A percentile compares a stretch with the other conserved stretches of the same genome.
Evolutionary conservation across 768 basidiomycete species (phyloP).

Genomic region (Artomyces pyxidatus): DNA sequence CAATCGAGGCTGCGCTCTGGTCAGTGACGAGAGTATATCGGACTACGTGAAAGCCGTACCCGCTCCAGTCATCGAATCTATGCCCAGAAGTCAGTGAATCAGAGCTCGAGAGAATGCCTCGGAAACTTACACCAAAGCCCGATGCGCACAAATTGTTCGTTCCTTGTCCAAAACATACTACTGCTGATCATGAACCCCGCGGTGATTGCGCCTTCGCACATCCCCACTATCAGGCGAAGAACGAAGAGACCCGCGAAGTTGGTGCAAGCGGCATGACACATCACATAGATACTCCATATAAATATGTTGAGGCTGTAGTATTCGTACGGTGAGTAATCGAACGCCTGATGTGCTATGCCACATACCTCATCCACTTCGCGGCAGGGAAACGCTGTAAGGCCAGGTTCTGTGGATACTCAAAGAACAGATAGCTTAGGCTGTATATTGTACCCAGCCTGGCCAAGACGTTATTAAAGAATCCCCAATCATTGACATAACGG

Average conservation of each 20-base stretch:
- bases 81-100: neutral
- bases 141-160: constrained; percentile 58
- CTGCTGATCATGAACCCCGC: constrained; percentile 72
- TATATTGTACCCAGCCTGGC: constrained; percentile 74
- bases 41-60: too few relatives aligned
- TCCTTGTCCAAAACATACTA: constrained; percentile 71
- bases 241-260: constrained; percentile 59
- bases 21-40: too few relatives aligned
- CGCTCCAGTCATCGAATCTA: too few relatives aligned
- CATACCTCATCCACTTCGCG: constrained; percentile 72
- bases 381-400: constrained; percentile 67
- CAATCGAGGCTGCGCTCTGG: constrained; percentile 49
- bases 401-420: constrained; percentile 70
- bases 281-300: constrained; percentile 55
- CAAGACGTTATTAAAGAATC: too few relatives aligned
- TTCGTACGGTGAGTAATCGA: neutral
- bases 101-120: neutral
- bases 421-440: constrained; percentile 60
- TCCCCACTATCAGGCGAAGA: constrained; percentile 57
- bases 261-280: constrained; percentile 60
- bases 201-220: constrained; percentile 66
- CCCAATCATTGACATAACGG: too few relatives aligned
- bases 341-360: too few relatives aligned
- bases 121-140: constrained; percentile 66
- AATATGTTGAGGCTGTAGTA: constrained; percentile 54